These are phyloP conservation scores for Pythium insidiosum DNA, from an alignment of 352 stramenopile species.

Conservation along the genomic window DNA sequence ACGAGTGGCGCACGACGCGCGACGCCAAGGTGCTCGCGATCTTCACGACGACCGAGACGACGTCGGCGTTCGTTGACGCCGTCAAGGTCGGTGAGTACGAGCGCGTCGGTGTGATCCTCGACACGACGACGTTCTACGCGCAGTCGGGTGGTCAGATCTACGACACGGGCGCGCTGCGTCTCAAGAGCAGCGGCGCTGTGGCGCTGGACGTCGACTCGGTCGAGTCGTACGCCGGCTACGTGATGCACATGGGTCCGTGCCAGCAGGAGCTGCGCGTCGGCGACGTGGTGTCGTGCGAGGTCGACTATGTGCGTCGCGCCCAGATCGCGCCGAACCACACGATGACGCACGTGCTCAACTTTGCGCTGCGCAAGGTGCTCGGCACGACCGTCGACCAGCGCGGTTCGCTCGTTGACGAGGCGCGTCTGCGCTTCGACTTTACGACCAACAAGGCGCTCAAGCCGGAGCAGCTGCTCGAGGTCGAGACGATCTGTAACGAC, in stretches of 20 bases:
- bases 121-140: slow-evolving; percentile 97
- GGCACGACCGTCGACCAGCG: slow-evolving; percentile 94
- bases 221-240: slow-evolving; percentile 94
- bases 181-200: slow-evolving; percentile 26
- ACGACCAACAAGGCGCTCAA: slow-evolving; percentile 95
- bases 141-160: slow-evolving; percentile 96
- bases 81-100: slow-evolving; percentile 74
- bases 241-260: slow-evolving; percentile 92
- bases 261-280: slow-evolving; percentile 76
- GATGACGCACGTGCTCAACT: slow-evolving; percentile 99
- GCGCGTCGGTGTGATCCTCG: slow-evolving; percentile 93
- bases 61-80: slow-evolving; percentile 73
- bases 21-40: slow-evolving; percentile 88
- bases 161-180: slow-evolving; percentile 89
- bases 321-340: slow-evolving; percentile 98
- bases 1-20: slow-evolving; percentile 85
- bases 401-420: slow-evolving; percentile 95
- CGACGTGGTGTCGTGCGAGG: slow-evolving; percentile 77
- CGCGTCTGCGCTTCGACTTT: slow-evolving; percentile 99
- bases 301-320: slow-evolving; percentile 92
- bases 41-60: slow-evolving; percentile 90
- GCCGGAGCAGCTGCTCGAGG: slow-evolving; percentile 76
- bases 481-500: slow-evolving; percentile 85
- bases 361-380: slow-evolving; percentile 93
- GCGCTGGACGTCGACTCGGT: slow-evolving; percentile 85